These are phyloP conservation scores for Pichia sp. DNA, from an alignment of 1,139 yeast species.

Conservation along the genomic window DNA sequence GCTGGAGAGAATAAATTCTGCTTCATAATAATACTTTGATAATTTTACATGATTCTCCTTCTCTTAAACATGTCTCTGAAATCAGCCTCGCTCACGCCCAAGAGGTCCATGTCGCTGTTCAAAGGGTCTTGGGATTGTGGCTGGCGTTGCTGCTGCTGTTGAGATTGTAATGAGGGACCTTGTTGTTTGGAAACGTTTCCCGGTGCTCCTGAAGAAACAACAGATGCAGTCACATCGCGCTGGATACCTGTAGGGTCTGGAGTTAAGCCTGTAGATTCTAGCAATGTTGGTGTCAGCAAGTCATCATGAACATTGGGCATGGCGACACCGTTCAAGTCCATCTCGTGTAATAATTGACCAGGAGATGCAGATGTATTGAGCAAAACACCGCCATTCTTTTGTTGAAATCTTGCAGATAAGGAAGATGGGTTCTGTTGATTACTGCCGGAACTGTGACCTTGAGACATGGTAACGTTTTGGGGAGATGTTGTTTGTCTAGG, in stretches of 20 bases:
- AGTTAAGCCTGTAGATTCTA: constrained; percentile 11
- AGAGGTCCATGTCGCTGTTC: constrained; percentile 1
- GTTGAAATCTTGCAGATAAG: background rate
- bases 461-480: too few relatives aligned
- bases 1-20: too few relatives aligned
- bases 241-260: constrained; percentile 6
- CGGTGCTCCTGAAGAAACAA: background rate
- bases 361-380: background rate
- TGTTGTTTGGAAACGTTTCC: too few relatives aligned
- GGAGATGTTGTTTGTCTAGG: too few relatives aligned
- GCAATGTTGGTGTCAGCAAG: constrained; percentile 9
- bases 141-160: background rate
- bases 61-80: constrained; percentile 13
- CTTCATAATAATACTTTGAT: too few relatives aligned
- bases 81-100: constrained; percentile 6
- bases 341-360: constrained; percentile 1
- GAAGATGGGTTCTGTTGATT: background rate
- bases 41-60: constrained; percentile 1
- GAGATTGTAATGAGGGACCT: background rate
- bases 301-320: constrained; percentile 7
- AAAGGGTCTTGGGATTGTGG: background rate
- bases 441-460: too few relatives aligned
- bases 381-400: background rate
- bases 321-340: constrained; percentile 1
- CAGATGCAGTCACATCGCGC: background rate